A percentile compares a stretch with the other conserved stretches of the same genome.
phyloP scores from a whole-genome alignment of 805 yeast species.

The Cyberlindnera americana region DNA sequence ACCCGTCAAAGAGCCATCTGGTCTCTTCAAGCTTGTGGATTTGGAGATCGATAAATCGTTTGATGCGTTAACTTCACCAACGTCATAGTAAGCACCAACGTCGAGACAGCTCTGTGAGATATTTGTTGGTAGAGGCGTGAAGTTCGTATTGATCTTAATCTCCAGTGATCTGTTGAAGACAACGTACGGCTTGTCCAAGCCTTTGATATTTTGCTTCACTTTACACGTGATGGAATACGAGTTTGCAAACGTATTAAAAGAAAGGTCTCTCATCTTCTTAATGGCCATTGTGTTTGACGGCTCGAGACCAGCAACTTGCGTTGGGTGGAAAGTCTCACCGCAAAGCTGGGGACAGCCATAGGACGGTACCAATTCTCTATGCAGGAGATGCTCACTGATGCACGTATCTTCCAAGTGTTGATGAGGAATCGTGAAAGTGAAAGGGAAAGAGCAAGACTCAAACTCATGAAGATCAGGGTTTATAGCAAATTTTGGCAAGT shows the following conservation, averaged over 20 bases:
- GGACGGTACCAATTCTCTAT: conserved; percentile 14
- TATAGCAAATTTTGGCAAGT: conserved; percentile 9
- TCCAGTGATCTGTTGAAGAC: conserved; percentile 21
- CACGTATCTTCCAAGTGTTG: conserved; percentile 19
- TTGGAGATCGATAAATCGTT: conserved; percentile 15
- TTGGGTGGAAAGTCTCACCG: conserved; percentile 15
- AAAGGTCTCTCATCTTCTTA: conserved; percentile 5
- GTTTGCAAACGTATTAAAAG: conserved; percentile 12
- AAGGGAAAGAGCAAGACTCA: conserved; percentile 15
- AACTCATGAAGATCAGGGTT: conserved; percentile 12
- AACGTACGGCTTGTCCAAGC: conserved; percentile 14
- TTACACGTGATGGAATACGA: conserved; percentile 16
- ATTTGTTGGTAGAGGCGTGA: conserved; percentile 10
- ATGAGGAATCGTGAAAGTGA: conserved; percentile 17
- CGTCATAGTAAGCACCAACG: conserved; percentile 12
- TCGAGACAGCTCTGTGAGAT: conserved; percentile 10
- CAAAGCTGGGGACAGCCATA: conserved; percentile 21
- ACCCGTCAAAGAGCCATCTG: conserved; percentile 4
- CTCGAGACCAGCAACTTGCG: conserved; percentile 17
- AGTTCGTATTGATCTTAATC: conserved; percentile 11
- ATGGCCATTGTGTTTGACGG: conserved; percentile 6
- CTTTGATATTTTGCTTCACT: conserved; percentile 15
- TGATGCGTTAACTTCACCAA: conserved; percentile 11
- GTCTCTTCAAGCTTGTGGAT: conserved; percentile 12
- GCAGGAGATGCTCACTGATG: conserved; percentile 4